Percentiles rank a stretch among this genome's conserved stretches.
phyloP scores from a whole-genome alignment of 768 basidiomycete genomes.

The Tulasnella sp. region DNA sequence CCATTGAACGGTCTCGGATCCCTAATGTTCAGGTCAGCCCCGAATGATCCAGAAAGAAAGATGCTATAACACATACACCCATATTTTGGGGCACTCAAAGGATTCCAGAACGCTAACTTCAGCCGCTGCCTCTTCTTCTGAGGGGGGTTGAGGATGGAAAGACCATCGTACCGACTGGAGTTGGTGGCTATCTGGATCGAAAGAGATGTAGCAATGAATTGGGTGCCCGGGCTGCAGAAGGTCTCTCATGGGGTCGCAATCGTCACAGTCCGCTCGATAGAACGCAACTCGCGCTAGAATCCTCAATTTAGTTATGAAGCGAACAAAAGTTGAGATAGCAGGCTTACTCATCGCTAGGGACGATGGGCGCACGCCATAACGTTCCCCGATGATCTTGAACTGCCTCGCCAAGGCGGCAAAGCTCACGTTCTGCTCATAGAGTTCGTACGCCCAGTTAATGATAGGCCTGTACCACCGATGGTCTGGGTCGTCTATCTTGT shows the following conservation, averaged over 20 bases:
- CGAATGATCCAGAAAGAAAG: background rate
- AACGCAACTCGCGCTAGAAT: too few relatives aligned
- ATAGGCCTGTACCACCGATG: background rate
- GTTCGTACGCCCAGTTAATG: background rate
- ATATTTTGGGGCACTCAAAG: background rate
- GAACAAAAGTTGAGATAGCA: too few relatives aligned
- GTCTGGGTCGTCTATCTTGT: background rate
- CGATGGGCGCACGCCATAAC: background rate
- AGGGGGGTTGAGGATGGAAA: background rate
- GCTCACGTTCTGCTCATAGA: fast-evolving
- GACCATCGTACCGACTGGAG: background rate
- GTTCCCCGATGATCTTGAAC: background rate
- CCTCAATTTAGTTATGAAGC: background rate
- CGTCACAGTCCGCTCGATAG: too few relatives aligned
- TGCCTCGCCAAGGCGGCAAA: background rate
- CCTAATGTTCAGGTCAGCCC: background rate
- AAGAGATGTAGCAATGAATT: background rate
- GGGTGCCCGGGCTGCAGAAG: background rate
- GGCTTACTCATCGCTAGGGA: background rate
- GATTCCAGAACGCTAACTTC: background rate
- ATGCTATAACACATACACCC: background rate
- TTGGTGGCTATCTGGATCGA: background rate
- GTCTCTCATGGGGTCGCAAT: background rate
- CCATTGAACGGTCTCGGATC: too few relatives aligned
- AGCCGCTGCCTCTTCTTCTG: background rate